Evolutionary conservation across 164 flowering plant species (phyloP), one percentile per base, ranked within the genome.

Genomic region (Dillenia turbinata): DNA sequence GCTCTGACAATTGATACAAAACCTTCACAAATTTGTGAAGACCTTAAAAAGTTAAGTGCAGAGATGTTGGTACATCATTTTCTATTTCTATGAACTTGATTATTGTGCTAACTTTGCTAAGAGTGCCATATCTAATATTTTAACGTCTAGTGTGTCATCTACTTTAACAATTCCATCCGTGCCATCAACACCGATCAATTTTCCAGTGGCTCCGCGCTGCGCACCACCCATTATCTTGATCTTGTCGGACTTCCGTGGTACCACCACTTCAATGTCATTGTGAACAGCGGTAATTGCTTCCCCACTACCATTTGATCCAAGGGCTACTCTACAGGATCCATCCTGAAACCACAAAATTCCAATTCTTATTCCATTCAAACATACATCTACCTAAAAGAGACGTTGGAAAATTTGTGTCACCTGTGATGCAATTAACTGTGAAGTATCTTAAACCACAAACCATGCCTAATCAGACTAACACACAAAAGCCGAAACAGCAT

Each of bases 131-230:
- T 95, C 97, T 55, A 95, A 79, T 22, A 95, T 95, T 76, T 91
- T 95, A 14, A 95, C 97, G 71, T 92, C 99, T 3, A 92, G 76
- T 8, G 92, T 85, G 60, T 79, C 93, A 52, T 94, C 99, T 5
- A 88, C 79, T 71, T 90, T 95, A 5, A 95, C 97, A 49, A 95
- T 92, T 8, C 97, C 99, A 69, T 92, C 99, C 0, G 86, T 84
- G 22, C 94, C 94, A 66, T 95, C 99, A 9, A 95, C 78, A 62
- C 99, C 99, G 44, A 95, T 90, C 48, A 95, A 79, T 75, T 88
- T 91, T 47, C 99, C 97, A 10, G 92, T 88, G 12, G 78, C 59
- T 8, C 99, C 99, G 50, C 99, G 96, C 8, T 78, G 85, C 0
- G 79, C 71, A 14, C 99, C 97, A 33, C 92, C 89, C 89, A 95